Percentiles rank a stretch among this genome's conserved stretches.
These are phyloP conservation scores for Echeveria elegans DNA, from an alignment of 164 flowering plant species.

Conservation along the genomic window DNA sequence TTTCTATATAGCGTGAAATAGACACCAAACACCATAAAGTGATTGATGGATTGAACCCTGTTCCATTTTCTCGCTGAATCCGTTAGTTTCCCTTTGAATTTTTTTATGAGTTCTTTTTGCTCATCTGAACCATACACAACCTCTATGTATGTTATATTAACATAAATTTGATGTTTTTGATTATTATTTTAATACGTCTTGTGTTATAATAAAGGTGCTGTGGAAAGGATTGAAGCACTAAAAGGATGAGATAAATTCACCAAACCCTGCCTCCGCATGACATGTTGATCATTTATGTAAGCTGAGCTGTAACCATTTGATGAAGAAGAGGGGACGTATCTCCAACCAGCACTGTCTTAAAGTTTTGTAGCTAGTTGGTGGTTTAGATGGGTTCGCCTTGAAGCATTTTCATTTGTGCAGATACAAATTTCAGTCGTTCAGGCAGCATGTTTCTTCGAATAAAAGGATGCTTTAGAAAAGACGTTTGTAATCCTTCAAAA, in stretches of 20 bases:
- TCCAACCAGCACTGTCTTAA: neutral
- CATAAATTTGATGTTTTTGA: neutral
- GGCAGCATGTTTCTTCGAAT: neutral
- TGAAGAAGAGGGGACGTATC: neutral
- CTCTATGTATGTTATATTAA: neutral
- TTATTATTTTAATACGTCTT: neutral
- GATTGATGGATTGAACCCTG: neutral
- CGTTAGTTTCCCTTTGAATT: neutral
- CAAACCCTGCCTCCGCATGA: neutral
- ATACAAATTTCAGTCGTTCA: neutral
- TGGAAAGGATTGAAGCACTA: constrained; percentile 17
- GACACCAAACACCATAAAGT: too few species aligned
- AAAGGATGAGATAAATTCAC: neutral
- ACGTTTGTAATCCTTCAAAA: neutral
- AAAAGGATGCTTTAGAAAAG: neutral
- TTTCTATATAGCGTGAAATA: neutral
- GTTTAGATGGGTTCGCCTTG: neutral
- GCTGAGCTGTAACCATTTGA: neutral
- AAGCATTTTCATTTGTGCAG: neutral
- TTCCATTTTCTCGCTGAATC: too few species aligned
- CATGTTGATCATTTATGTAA: neutral
- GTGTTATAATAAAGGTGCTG: constrained; percentile 28
- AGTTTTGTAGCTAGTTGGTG: neutral
- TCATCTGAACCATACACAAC: neutral
- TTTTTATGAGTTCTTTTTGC: neutral